Base-by-base conservation (phyloP, 2,329 filamentous ascomycete genomes). In the Penicillium sp. region DNA sequence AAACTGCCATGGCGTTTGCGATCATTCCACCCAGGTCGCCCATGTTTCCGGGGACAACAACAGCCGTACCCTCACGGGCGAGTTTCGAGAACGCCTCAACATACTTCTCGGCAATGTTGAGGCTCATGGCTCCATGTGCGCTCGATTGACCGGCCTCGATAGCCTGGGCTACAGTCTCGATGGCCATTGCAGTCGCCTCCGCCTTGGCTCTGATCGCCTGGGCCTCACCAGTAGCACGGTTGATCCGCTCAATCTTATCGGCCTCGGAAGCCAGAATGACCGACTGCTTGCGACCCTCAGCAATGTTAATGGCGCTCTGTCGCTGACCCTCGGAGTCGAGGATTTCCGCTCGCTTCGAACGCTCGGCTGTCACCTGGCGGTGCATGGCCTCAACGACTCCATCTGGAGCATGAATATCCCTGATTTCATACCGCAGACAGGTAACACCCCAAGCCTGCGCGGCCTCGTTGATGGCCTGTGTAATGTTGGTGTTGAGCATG, bases 361-460 rank as follows among this genome's bases (percentile, higher is more conserved):
- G 91, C 82, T 99, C 95, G 19, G 95, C 95, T 0, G 95, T 98
- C 55, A 99, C 95, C 78, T 98, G 94, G 67, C 95, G 88, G 82
- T 99, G 95, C 95, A 99, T 99, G 72, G 95, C 95, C 72, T 93
- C 92, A 64, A 98, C 94, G 13, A 99, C 95, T 54, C 91, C 90
- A 35, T 90, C 91, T 1, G 95, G 95, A 0, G 95, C 95, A 80
- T 99, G 95, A 73, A 99, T 99, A 78, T 99, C 95, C 69, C 95
- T 87, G 76, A 99, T 99, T 80, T 99, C 95, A 83, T 99, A 99
- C 62, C 95, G 90, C 64, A 99, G 85, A 75, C 95, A 99, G 38
- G 92, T 92, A 21, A 99, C 92, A 63, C 95, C 95, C 95, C 95
- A 99, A 58, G 94, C 94, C 72, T 96, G 90, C 5, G 95, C 94